phyloP scores from a whole-genome alignment of 495 filamentous ascomycete species.

The Chaetomium fimeti region DNA sequence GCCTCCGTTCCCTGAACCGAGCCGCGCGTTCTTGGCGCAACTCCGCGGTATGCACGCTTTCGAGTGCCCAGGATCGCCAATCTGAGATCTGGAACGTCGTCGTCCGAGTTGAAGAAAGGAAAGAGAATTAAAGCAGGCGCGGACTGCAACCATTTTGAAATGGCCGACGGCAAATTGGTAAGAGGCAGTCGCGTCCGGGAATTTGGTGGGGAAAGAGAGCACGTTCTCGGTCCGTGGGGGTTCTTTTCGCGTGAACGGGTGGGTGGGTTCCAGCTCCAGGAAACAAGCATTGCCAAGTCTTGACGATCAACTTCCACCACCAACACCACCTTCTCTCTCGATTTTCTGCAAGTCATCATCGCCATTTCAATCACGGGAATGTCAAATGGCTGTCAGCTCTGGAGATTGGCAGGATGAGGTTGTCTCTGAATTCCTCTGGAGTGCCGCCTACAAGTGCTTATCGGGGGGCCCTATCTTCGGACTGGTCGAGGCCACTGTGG shows the following conservation, averaged over 20 bases:
- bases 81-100: conserved; percentile 3
- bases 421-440: no score
- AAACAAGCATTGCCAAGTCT: no score
- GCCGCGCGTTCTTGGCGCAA: conserved; percentile 1
- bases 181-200: not conserved
- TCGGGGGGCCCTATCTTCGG: not conserved
- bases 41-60: conserved; percentile 7
- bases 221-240: not conserved
- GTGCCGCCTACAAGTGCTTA: not conserved
- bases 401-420: not conserved
- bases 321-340: not conserved
- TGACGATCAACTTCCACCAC: not conserved
- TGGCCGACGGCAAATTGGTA: not conserved
- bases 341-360: not conserved
- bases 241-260: not conserved
- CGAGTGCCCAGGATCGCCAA: conserved; percentile 5
- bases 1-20: not conserved
- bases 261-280: no score
- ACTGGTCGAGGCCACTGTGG: not conserved
- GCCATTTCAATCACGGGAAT: not conserved
- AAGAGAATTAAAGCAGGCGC: not conserved
- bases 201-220: not conserved
- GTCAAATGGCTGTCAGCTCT: not conserved
- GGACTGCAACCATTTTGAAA: not conserved
- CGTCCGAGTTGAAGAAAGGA: not conserved